Conservation (phyloP, 2,329 filamentous ascomycete genomes). For the Tympanopsis confertula region DNA sequence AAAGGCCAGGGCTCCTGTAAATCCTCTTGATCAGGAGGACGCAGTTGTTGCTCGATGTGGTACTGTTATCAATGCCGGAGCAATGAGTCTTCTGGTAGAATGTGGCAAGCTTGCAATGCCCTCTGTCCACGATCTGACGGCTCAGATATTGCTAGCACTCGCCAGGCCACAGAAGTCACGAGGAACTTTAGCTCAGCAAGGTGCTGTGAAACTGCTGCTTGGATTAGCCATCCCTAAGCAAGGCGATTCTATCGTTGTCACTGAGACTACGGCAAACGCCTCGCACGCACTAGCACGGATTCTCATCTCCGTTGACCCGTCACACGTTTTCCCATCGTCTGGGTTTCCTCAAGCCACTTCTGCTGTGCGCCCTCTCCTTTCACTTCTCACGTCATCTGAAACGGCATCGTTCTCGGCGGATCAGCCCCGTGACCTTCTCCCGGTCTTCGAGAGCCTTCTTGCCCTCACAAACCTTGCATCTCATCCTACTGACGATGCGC, state of each 20-base stretch:
- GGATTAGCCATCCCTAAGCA: conserved; percentile 40
- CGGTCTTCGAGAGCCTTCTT: neutral
- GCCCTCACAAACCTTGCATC: conserved; percentile 1
- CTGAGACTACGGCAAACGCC: neutral
- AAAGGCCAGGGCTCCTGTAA: conserved; percentile 36
- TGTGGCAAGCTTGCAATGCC: conserved; percentile 63
- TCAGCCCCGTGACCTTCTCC: neutral
- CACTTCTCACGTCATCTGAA: neutral
- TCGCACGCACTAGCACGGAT: neutral
- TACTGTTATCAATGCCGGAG: conserved; percentile 65
- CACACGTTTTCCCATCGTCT: conserved; percentile 1
- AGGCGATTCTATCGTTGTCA: neutral
- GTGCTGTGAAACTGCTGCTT: conserved; percentile 77
- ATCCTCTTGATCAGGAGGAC: conserved; percentile 64
- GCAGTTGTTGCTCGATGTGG: conserved; percentile 68
- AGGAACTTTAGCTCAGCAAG: conserved; percentile 78
- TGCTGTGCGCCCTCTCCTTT: neutral
- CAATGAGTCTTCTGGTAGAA: conserved; percentile 66
- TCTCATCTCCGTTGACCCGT: neutral
- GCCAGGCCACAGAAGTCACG: conserved; percentile 64
- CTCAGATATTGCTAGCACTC: conserved; percentile 67
- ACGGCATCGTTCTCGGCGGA: neutral
- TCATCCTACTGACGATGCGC: neutral
- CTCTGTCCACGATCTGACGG: conserved; percentile 59
- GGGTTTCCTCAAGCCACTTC: neutral